phyloP scores from a whole-genome alignment of 1,139 yeast genomes.

The Saccharomyces hybrid region DNA sequence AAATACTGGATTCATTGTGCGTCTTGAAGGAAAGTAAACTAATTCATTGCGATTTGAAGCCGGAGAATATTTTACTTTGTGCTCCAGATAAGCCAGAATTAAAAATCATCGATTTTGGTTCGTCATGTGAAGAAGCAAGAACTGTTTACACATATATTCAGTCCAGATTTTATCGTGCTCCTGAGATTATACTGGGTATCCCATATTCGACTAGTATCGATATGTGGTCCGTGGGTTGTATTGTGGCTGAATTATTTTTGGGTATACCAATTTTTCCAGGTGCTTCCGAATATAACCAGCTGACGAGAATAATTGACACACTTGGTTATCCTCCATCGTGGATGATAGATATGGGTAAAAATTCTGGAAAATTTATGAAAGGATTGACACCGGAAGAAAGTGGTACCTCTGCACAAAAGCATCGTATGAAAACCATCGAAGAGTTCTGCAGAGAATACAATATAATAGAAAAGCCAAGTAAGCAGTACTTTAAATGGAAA shows the following conservation, averaged over 20 bases:
- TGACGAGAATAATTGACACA: constrained; percentile 74
- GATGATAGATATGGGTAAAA: constrained; percentile 95
- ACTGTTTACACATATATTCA: constrained; percentile 92
- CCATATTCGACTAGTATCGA: constrained; percentile 91
- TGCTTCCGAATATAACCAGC: constrained; percentile 84
- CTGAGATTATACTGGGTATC: constrained; percentile 87
- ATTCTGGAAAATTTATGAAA: constrained; percentile 61
- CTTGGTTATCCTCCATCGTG: constrained; percentile 86
- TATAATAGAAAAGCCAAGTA: constrained; percentile 70
- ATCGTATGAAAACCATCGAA: constrained; percentile 47
- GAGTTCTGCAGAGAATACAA: constrained; percentile 53
- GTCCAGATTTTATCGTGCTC: constrained; percentile 90
- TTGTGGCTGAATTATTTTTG: constrained; percentile 83
- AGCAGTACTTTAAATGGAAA: constrained; percentile 75
- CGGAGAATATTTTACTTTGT: constrained; percentile 82
- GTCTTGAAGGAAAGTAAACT: constrained; percentile 76
- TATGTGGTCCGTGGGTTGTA: constrained; percentile 98
- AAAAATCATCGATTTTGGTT: constrained; percentile 93
- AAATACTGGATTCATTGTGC: constrained; percentile 71
- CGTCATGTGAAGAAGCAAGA: constrained; percentile 88
- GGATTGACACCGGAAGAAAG: constrained; percentile 35
- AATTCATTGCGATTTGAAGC: constrained; percentile 94
- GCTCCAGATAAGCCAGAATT: constrained; percentile 81
- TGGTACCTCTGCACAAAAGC: constrained; percentile 36
- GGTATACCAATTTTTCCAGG: constrained; percentile 97